These are phyloP conservation scores for Selaginella tamariscina DNA, from an alignment of 75 land plant species.

Conservation along the genomic window DNA sequence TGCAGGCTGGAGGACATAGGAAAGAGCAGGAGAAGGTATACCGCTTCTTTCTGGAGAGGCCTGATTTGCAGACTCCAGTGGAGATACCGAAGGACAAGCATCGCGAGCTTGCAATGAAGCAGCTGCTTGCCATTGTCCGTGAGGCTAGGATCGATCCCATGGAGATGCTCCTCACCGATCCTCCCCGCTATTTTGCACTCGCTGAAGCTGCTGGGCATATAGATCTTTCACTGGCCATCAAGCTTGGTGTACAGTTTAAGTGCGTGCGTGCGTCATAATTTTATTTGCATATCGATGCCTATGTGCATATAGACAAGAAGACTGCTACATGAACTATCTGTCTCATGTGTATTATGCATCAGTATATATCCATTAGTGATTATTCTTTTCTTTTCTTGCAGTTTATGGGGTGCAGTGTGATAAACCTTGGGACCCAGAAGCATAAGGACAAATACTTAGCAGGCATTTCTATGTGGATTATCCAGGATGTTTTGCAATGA, in stretches of 20 bases:
- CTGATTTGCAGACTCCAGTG: conserved; percentile 72
- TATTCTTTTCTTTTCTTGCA: conserved; percentile 18
- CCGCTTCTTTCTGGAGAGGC: conserved; percentile 45
- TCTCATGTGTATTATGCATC: background rate
- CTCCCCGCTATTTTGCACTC: conserved; percentile 58
- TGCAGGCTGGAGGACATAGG: too few relatives aligned
- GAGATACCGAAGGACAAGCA: conserved; percentile 65
- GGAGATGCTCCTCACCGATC: conserved; percentile 45
- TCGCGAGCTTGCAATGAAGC: conserved; percentile 72
- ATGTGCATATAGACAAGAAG: background rate
- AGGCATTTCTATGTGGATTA: conserved; percentile 64
- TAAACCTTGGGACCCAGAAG: conserved; percentile 85
- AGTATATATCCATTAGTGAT: conserved; percentile 11
- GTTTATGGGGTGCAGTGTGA: conserved; percentile 91
- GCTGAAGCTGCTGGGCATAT: conserved; percentile 67
- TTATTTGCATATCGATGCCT: background rate
- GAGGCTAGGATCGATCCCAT: conserved; percentile 75
- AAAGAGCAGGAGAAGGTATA: conserved; percentile 24
- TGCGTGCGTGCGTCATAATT: conserved; percentile 14
- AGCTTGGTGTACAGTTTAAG: conserved; percentile 95
- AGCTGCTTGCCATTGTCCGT: conserved; percentile 57
- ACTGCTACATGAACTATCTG: background rate
- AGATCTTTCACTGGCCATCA: conserved; percentile 81
- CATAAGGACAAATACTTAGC: conserved; percentile 80
- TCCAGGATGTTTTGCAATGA: conserved; percentile 97